Evolutionary conservation across 352 stramenopile species (phyloP), one percentile per base, ranked within the genome.

Genomic region (Phytophthora parvispora): DNA sequence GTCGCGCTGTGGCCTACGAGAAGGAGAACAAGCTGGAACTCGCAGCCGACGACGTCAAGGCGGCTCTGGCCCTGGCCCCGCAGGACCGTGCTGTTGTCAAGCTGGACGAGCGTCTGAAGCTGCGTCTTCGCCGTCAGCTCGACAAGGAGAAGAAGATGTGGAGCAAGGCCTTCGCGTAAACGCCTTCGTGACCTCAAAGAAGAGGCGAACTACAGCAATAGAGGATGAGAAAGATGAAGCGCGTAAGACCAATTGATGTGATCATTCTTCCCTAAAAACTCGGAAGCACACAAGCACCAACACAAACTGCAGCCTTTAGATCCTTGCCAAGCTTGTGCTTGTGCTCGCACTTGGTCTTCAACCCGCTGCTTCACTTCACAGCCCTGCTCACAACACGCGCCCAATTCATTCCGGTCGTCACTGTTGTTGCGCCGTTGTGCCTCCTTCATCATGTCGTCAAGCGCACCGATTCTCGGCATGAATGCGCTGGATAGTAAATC

Each of bases 121-220:
- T 86, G 47, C 66, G 87, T 54, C 65, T 87, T 36, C 91, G 91
- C 66, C 86, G 83, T 31, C 83, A 97, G 62, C 70, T 94, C 12
- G 87, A 96, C 64, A 96, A 92, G 79, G 89, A 96, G 68, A 97
- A 97, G 77, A 94, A 94, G 77, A 97, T 98, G 89, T 97, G 89
- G 88, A 86, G 69, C 72, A 91, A 91, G 70, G 89, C 87, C 31
- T 95, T 97, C 56, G 86, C 88, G 38, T 94, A 72, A 77, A 50
- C 45, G 53, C 16, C 42, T 27, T 48, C 42, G 15, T 27, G 43
- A 67, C 15, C 31, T 20, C n/a, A n/a, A n/a, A n/a, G n/a, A n/a
- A n/a, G n/a, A n/a, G n/a, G n/a, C n/a, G 27, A 40, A 51, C 25
- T 15, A 68, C 22, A 59, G 22, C 50, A 49, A 64, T 48, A 62